These are phyloP conservation scores for Elaphomyces granulatus DNA, from an alignment of 495 filamentous ascomycete genomes.

Conservation along the genomic window DNA sequence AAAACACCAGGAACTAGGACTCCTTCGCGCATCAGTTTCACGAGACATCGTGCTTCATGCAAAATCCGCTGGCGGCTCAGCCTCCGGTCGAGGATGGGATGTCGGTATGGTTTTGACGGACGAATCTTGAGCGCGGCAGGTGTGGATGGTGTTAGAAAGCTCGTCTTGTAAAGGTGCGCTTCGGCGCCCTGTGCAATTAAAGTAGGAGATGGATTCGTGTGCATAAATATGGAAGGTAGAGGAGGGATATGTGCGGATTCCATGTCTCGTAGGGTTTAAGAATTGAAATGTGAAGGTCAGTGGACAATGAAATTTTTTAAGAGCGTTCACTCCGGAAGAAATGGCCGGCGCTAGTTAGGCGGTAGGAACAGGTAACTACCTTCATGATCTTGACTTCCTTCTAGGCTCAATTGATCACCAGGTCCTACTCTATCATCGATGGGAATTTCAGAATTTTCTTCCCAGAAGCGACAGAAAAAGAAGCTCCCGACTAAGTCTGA, in stretches of 20 bases:
- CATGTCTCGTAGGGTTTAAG: neutral
- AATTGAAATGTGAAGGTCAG: neutral
- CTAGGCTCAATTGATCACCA: no score
- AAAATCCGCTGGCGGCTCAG: conserved; percentile 76
- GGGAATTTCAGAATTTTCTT: no score
- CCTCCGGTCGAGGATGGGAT: conserved; percentile 76
- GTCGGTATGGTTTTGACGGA: conserved; percentile 82
- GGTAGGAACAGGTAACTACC: no score
- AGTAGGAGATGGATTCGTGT: conserved; percentile 37
- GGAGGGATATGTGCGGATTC: conserved; percentile 22
- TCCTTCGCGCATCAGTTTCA: conserved; percentile 58
- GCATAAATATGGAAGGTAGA: conserved; percentile 52
- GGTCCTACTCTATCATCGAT: no score
- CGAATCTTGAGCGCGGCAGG: conserved; percentile 85
- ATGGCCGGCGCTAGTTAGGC: no score
- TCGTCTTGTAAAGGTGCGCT: conserved; percentile 80
- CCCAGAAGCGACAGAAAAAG: no score
- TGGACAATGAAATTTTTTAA: no score
- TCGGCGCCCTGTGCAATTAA: conserved; percentile 88
- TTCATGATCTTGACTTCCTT: no score
- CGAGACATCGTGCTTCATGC: conserved; percentile 73
- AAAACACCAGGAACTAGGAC: conserved; percentile 66
- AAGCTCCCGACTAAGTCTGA: no score
- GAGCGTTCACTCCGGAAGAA: no score
- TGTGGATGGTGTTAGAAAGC: conserved; percentile 52